Evolutionary conservation across 495 filamentous ascomycete species (phyloP), one percentile per base, ranked within the genome.

Genomic region (Penicillium bovifimosum): DNA sequence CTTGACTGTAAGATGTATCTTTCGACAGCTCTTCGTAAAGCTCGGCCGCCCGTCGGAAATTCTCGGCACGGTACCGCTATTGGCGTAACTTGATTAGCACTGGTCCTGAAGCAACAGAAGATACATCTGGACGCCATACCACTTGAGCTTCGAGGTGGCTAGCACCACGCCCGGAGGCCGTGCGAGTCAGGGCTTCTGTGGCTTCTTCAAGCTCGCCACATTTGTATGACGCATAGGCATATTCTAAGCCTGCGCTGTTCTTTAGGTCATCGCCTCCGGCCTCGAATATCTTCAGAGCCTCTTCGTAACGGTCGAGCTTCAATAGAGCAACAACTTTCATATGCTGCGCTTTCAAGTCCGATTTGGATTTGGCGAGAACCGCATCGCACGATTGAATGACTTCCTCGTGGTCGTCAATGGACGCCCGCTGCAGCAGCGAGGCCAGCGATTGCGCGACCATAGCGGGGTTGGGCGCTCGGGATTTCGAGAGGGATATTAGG

Each of bases 171-270:
- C 64, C 55, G 47, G 66, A 63, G 6, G 67, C 75, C 13, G 73
- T 61, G n/a, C 72, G 61, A 29, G 79, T 76, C 11, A 84, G 76
- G 17, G 80, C 70, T 11, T 77, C 65, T 8, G 74, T 77, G n/a
- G 93, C 91, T 58, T 88, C 81, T 14, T 80, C 75, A n/a, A 87
- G 74, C 35, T 84, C 70, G 24, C 91, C 91, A 9, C 81, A 78
- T 64, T 95, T 96, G 72, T 97, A 99, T 17, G 96, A 75, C 14
- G 87, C 86, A 77, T 99, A 99, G 3, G 90, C 88, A 65, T 86
- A 86, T 70, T 96, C 93, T 39, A 96, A 68, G 9, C 74, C 60
- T 24, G 87, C 91, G 32, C 64, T 66, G 42, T 83, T 73, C 63
- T 86, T 86, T 50, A 96, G 66, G 44, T 66, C 69, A 57, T 86